Conservation (phyloP, 2,329 filamentous ascomycete genomes). For the Pseudopyricularia cyperi region DNA sequence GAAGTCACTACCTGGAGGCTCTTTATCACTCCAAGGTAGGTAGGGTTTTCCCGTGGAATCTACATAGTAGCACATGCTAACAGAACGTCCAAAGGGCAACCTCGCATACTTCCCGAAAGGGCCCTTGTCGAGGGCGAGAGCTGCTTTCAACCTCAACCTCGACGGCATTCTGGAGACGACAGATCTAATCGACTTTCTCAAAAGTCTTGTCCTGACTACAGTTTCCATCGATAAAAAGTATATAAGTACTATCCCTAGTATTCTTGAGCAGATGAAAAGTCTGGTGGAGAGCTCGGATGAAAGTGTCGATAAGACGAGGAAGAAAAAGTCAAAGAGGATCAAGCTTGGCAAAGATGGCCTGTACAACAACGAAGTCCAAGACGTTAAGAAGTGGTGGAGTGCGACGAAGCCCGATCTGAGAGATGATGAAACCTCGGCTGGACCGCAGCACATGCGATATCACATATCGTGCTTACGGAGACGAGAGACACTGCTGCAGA, state of each 20-base stretch:
- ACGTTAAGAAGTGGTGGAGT: constrained; percentile 60
- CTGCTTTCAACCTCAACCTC: constrained; percentile 52
- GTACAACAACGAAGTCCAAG: constrained; percentile 52
- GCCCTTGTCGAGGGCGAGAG: constrained; percentile 61
- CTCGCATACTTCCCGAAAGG: constrained; percentile 78
- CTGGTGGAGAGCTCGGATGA: constrained; percentile 43
- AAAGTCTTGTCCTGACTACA: constrained; percentile 52
- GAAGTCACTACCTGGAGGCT: constrained; percentile 44
- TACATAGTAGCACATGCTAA: not conserved
- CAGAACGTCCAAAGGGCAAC: constrained; percentile 39
- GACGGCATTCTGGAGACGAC: constrained; percentile 46
- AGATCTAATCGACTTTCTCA: constrained; percentile 56
- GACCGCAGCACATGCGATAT: constrained; percentile 42
- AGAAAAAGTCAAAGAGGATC: constrained; percentile 47
- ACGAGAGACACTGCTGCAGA: constrained; percentile 67
- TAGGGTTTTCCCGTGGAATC: not conserved
- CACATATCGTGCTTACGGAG: constrained; percentile 55
- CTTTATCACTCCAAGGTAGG: constrained; percentile 51
- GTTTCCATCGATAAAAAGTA: constrained; percentile 69
- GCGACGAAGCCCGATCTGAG: constrained; percentile 34
- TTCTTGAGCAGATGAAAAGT: constrained; percentile 44
- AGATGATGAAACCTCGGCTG: constrained; percentile 32
- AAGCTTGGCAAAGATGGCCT: constrained; percentile 56
- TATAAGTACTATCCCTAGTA: constrained; percentile 51
- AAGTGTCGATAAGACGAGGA: constrained; percentile 21